A percentile compares a stretch with the other conserved stretches of the same genome.
phyloP scores from a whole-genome alignment of 768 basidiomycete species.

The Rhodosporidiobolus sp. region DNA sequence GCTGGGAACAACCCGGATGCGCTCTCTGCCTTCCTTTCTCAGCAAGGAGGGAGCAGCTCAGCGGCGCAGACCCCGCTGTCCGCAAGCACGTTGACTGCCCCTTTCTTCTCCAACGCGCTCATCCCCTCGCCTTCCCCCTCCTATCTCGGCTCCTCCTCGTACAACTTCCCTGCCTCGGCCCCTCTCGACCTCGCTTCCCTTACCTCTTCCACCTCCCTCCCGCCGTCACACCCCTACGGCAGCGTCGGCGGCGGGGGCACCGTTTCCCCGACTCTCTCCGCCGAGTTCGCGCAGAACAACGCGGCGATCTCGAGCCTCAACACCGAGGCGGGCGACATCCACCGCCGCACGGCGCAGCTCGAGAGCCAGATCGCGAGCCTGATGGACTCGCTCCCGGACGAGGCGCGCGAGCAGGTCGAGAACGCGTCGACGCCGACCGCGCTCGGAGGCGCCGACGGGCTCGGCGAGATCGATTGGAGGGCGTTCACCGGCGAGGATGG shows the following conservation, averaged over 20 bases:
- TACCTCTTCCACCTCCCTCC: not conserved
- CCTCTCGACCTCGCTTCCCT: not conserved
- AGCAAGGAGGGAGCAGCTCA: not conserved
- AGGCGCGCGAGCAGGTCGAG: conserved; percentile 30
- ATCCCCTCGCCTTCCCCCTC: not conserved
- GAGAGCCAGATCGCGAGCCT: conserved; percentile 33
- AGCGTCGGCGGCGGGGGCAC: too few species aligned
- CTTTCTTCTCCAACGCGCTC: not conserved
- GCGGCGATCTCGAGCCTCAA: conserved; percentile 8
- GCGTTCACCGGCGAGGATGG: not conserved
- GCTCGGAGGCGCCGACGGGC: not conserved
- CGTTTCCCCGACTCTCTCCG: conserved; percentile 14
- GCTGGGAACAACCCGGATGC: conserved; percentile 16
- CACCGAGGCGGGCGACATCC: conserved; percentile 30
- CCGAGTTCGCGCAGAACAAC: conserved; percentile 20
- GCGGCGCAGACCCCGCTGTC: not conserved
- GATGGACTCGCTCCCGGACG: conserved; percentile 27
- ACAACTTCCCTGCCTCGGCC: not conserved
- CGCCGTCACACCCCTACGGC: not conserved
- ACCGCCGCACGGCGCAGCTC: conserved; percentile 34
- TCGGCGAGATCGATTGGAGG: conserved; percentile 15
- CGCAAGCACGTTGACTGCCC: not conserved
- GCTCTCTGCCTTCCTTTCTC: conserved; percentile 9
- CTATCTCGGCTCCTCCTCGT: not conserved
- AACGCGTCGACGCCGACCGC: not conserved